Base-by-base conservation (phyloP, 345 rosid genomes). In the Isatis tinctoria region DNA sequence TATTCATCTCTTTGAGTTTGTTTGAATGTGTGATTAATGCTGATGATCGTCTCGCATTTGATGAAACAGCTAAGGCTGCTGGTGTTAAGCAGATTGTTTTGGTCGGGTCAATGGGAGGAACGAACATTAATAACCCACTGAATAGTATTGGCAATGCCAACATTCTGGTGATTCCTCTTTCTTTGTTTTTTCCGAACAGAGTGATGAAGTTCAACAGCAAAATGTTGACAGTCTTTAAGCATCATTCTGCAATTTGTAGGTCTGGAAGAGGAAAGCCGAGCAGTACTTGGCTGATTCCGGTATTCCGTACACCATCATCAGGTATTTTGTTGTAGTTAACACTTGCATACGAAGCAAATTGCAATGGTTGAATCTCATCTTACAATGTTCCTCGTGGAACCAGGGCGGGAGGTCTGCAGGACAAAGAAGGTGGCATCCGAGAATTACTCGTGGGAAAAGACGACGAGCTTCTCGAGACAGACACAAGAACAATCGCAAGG, bases 251-350 rank as follows among this genome's bases (percentile, higher is more conserved):
- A 47, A 40, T 24, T 57, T 73, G 17, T 73, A 88, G 99, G 83
- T 92, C 13, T 95, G 99, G 99, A 95, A 95, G 87, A 88, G 99
- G 84, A 95, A 95, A 75, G 92, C 99, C n/a, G 99, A 95, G 84
- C 97, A 90, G 76, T 95, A 92, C 83, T 83, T 95, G 88, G 92
- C 92, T 40, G 97, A 95, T 70, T 90, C 93, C 26, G 93, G 97
- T 49, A 26, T 95, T 65, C 94, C 99, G 0, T 92, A 92, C 84
- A 95, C 99, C 28, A 95, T 95, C 48, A 88, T 95, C 85, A 91
- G 98, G 98, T 90, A 67, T 2, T 1, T 30, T 22, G 1, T 20
- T 66, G 35, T 65, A 24, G 64, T 39, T 45, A 44, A 8, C 5
- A n/a, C 17, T 64, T 59, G 16, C 35, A 37, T 32, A 16, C 1